Evolutionary conservation across 805 yeast species (phyloP).

Genomic region (Lipomyces orientalis): DNA sequence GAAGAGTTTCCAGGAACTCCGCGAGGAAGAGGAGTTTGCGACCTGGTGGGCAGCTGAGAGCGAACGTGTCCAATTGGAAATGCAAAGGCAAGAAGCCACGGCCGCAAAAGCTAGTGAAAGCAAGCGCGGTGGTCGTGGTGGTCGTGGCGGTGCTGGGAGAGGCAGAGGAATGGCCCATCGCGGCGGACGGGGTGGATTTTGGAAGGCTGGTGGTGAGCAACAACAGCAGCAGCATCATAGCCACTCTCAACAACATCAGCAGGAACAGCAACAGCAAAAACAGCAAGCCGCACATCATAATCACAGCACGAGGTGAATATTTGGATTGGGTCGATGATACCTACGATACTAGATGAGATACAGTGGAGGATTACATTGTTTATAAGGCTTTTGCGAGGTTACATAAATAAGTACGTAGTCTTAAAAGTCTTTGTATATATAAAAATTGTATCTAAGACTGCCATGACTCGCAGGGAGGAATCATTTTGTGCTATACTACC

Average conservation of each 20-base stretch:
- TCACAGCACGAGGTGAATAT: not conserved
- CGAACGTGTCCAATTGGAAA: conserved; percentile 42
- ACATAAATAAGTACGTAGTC: not conserved
- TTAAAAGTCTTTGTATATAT: not conserved
- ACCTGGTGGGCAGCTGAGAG: conserved; percentile 88
- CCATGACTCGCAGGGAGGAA: not conserved
- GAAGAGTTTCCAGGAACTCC: conserved; percentile 66
- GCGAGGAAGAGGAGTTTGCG: conserved; percentile 82
- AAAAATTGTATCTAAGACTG: not conserved
- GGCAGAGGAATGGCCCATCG: conserved; percentile 4
- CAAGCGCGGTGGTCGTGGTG: not conserved
- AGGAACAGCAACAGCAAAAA: not conserved
- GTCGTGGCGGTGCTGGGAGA: conserved; percentile 3
- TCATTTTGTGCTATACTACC: not conserved
- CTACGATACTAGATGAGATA: not conserved
- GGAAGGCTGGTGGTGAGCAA: not conserved
- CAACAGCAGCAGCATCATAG: not conserved
- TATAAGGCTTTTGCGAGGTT: not conserved
- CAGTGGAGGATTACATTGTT: not conserved
- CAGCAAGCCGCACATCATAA: not conserved
- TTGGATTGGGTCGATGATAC: not conserved
- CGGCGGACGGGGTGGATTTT: not conserved
- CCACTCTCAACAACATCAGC: not conserved
- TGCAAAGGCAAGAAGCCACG: conserved; percentile 22
- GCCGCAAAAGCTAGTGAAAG: conserved; percentile 2